Conservation (phyloP, 768 basidiomycete genomes). For the Hericium rajendrae region DNA sequence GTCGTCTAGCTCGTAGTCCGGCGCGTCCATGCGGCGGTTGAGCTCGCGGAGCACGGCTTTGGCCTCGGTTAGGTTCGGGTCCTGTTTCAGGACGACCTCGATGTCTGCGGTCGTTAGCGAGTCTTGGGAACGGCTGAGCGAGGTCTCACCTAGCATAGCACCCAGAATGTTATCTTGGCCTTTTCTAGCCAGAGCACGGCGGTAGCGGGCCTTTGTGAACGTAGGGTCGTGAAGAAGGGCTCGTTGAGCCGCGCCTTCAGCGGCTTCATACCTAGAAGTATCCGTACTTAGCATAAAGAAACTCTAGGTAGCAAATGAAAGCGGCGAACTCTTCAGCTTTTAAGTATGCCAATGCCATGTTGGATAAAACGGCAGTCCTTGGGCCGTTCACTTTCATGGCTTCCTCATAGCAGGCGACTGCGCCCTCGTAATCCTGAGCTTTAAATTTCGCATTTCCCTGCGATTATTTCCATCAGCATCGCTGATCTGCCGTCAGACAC, state of each 20-base stretch:
- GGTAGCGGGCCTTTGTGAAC: conserved; percentile 26
- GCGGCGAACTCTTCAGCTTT: conserved; percentile 27
- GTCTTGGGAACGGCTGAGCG: neutral
- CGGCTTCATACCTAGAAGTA: conserved; percentile 18
- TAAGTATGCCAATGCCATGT: conserved; percentile 33
- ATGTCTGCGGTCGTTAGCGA: conserved; percentile 20
- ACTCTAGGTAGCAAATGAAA: neutral
- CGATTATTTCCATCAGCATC: neutral
- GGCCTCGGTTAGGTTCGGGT: conserved; percentile 18
- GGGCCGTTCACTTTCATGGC: conserved; percentile 21
- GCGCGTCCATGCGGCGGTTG: neutral
- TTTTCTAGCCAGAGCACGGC: conserved; percentile 26
- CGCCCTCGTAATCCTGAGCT: conserved; percentile 29
- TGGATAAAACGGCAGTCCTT: conserved; percentile 29
- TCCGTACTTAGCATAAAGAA: neutral
- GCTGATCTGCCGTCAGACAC: neutral
- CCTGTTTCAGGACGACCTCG: conserved; percentile 15
- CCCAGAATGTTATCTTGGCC: conserved; percentile 6
- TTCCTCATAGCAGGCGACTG: conserved; percentile 19
- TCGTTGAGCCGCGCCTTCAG: conserved; percentile 20
- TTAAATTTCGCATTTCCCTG: conserved; percentile 39
- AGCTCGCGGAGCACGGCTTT: conserved; percentile 13
- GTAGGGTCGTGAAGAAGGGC: conserved; percentile 18
- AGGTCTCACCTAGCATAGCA: neutral
- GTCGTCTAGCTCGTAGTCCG: neutral